Evolutionary conservation across 2,329 filamentous ascomycete species (phyloP).

Genomic region (Orbilia quercus): DNA sequence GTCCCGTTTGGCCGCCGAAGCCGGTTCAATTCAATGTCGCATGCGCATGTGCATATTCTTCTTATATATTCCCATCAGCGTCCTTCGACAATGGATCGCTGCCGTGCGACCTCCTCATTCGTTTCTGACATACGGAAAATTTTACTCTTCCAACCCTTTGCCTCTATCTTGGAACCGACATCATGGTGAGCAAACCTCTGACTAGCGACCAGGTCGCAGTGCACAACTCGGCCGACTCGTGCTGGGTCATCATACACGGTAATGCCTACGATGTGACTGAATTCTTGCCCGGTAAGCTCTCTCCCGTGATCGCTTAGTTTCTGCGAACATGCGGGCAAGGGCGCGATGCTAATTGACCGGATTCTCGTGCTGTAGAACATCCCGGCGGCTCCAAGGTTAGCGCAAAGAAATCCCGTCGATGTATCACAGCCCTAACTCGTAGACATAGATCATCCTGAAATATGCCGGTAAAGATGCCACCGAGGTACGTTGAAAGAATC

Average conservation of each 20-base stretch:
- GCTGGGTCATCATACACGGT: conserved; percentile 76
- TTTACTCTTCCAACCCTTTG: too few relatives aligned
- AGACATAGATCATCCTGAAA: conserved; percentile 85
- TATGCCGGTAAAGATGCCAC: conserved; percentile 96
- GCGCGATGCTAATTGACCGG: neutral
- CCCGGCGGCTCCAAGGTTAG: conserved; percentile 76
- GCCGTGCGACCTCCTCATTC: neutral
- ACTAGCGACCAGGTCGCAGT: conserved; percentile 72
- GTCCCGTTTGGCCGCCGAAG: too few relatives aligned
- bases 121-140: too few relatives aligned
- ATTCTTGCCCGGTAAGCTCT: conserved; percentile 37
- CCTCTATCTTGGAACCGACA: conserved; percentile 30
- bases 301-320: too few relatives aligned
- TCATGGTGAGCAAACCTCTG: conserved; percentile 59
- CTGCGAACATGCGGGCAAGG: too few relatives aligned
- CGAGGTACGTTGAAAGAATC: conserved; percentile 64
- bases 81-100: too few relatives aligned
- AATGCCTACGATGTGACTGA: conserved; percentile 91
- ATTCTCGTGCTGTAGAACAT: conserved; percentile 71
- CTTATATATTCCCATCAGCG: too few relatives aligned
- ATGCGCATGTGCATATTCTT: too few relatives aligned
- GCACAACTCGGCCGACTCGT: conserved; percentile 84
- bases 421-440: neutral
- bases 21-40: too few relatives aligned
- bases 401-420: neutral